Percentiles rank a stretch among this genome's conserved stretches.
Evolutionary conservation across 2,329 filamentous ascomycete species (phyloP).

Genomic region (Xylariaceae sp.): DNA sequence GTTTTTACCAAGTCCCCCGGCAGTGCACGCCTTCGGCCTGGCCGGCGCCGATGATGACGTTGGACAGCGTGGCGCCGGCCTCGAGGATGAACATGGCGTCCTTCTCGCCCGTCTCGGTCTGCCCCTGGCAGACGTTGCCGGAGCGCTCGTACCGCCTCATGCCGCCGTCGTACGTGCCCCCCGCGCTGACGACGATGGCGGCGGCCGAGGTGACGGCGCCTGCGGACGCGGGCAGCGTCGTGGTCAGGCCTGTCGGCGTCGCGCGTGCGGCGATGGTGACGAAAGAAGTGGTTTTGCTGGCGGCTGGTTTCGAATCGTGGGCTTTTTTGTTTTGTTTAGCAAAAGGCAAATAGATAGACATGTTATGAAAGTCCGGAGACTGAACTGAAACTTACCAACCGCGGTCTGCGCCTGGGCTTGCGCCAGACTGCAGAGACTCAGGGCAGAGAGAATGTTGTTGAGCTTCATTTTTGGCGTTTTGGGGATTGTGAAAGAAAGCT

Average conservation of each 20-base stretch:
- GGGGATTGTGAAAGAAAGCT: too few species aligned
- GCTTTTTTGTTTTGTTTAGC: constrained; percentile 1
- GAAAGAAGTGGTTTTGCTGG: constrained; percentile 2
- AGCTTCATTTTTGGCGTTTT: constrained; percentile 12
- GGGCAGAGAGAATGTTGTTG: constrained; percentile 4
- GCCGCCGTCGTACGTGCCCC: constrained; percentile 21
- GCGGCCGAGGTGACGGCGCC: constrained; percentile 11
- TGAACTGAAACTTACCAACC: background rate
- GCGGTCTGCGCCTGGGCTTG: constrained; percentile 2
- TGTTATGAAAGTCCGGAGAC: background rate
- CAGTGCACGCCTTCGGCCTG: constrained; percentile 44
- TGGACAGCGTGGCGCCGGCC: constrained; percentile 38
- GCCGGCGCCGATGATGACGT: constrained; percentile 42
- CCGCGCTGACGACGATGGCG: constrained; percentile 17
- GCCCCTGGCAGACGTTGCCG: constrained; percentile 19
- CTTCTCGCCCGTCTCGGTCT: constrained; percentile 19
- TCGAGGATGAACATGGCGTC: constrained; percentile 26
- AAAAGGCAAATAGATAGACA: too few species aligned
- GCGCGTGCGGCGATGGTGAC: constrained; percentile 8
- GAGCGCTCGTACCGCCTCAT: constrained; percentile 21
- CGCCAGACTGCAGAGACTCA: constrained; percentile 8
- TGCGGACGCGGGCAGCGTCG: constrained; percentile 8
- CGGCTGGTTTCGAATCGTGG: too few species aligned
- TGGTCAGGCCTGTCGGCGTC: constrained; percentile 9
- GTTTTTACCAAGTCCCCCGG: constrained; percentile 26